phyloP scores from a whole-genome alignment of 257 asterid species.

The Nicotiana otophora region DNA sequence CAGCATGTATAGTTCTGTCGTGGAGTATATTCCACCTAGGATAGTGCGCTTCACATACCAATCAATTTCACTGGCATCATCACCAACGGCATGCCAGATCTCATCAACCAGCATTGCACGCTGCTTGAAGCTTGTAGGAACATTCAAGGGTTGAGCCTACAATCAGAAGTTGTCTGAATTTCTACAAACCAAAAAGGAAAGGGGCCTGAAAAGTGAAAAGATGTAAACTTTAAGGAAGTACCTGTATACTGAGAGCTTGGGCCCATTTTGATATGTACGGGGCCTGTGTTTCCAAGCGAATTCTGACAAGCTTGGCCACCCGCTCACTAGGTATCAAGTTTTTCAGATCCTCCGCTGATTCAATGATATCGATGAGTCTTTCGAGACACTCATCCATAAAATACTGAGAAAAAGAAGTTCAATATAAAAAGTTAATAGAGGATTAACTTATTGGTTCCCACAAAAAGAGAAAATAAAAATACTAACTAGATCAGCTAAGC shows the following conservation, averaged over 20 bases:
- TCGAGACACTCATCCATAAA: constrained; percentile 97
- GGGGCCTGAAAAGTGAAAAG: not conserved
- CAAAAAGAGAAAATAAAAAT: not conserved
- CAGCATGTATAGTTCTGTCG: constrained; percentile 86
- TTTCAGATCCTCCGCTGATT: constrained; percentile 52
- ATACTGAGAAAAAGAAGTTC: constrained; percentile 42
- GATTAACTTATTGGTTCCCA: not conserved
- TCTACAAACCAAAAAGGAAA: not conserved
- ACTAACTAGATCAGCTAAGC: not conserved
- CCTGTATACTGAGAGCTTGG: constrained; percentile 97
- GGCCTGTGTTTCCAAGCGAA: constrained; percentile 89
- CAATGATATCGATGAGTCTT: constrained; percentile 63
- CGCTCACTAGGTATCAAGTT: constrained; percentile 68
- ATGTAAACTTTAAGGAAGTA: constrained; percentile 11
- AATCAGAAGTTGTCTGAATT: not conserved
- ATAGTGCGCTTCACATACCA: constrained; percentile 82
- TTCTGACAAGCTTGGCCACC: constrained; percentile 60
- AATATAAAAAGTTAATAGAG: not conserved
- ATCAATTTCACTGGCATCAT: constrained; percentile 57
- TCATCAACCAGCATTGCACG: constrained; percentile 92
- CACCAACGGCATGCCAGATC: constrained; percentile 89
- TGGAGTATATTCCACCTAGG: constrained; percentile 86
- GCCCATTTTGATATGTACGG: constrained; percentile 95
- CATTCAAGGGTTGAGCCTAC: constrained; percentile 77
- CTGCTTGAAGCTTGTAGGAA: constrained; percentile 84